Evolutionary conservation across 2,329 filamentous ascomycete genomes (phyloP).

Genomic region (Penicillium sp.): DNA sequence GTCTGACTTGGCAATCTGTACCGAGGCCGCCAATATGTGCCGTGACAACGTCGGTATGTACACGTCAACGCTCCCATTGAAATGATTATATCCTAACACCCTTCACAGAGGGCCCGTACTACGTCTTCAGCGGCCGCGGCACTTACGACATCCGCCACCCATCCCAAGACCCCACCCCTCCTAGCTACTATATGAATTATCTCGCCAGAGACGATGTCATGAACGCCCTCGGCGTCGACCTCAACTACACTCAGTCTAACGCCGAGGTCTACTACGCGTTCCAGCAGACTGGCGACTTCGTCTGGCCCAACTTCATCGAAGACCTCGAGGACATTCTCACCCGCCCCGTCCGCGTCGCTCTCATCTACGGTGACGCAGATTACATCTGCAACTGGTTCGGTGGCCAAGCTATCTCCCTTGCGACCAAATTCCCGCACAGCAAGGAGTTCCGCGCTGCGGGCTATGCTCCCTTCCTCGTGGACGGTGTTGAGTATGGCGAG

Average conservation of each 20-base stretch:
- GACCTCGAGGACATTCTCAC: conserved; percentile 63
- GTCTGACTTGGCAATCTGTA: conserved; percentile 54
- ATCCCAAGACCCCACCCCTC: conserved; percentile 62
- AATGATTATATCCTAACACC: conserved; percentile 1
- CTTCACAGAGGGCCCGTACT: conserved; percentile 55
- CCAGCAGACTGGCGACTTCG: conserved; percentile 61
- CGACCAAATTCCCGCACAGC: conserved; percentile 55
- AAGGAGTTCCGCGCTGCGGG: conserved; percentile 66
- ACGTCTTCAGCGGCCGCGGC: conserved; percentile 55
- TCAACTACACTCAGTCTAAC: conserved; percentile 59
- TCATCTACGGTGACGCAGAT: conserved; percentile 69
- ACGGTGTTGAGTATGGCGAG: conserved; percentile 66
- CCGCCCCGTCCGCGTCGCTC: conserved; percentile 66
- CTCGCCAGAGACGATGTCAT: conserved; percentile 63
- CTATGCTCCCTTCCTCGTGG: conserved; percentile 71
- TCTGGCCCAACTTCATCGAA: conserved; percentile 62
- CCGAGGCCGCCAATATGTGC: conserved; percentile 58
- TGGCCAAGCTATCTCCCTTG: conserved; percentile 69
- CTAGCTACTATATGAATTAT: conserved; percentile 63
- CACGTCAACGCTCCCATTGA: background rate
- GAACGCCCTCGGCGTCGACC: conserved; percentile 61
- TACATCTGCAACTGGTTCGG: conserved; percentile 64
- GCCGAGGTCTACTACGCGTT: conserved; percentile 50
- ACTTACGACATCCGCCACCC: conserved; percentile 64
- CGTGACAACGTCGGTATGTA: conserved; percentile 54